A percentile compares a stretch with the other conserved stretches of the same genome.
Conservation (phyloP, 2,329 filamentous ascomycete genomes). For the Aureobasidium sp. region DNA sequence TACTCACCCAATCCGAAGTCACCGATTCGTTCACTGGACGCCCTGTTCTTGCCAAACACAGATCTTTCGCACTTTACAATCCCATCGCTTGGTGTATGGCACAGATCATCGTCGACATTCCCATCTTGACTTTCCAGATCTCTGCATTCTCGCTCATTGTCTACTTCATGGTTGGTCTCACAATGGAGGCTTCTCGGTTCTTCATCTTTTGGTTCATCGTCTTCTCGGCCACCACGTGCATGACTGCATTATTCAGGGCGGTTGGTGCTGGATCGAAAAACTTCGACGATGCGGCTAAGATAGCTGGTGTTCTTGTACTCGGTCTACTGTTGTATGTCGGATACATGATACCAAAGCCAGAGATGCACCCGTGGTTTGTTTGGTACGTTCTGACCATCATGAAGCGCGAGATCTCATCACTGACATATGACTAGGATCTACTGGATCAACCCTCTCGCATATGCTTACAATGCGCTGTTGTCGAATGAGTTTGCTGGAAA, state of each 20-base stretch:
- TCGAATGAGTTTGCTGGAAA: constrained; percentile 72
- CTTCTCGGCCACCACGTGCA: constrained; percentile 30
- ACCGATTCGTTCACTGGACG: constrained; percentile 67
- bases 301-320: background rate
- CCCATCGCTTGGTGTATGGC: constrained; percentile 77
- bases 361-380: constrained; percentile 44
- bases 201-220: constrained; percentile 57
- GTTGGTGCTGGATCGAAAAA: constrained; percentile 34
- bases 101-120: constrained; percentile 66
- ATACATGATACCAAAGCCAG: constrained; percentile 41
- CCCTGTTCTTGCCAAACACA: constrained; percentile 74
- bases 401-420: no score
- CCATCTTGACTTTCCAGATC: constrained; percentile 56
- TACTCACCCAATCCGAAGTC: constrained; percentile 69
- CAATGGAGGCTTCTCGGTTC: constrained; percentile 62
- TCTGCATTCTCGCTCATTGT: constrained; percentile 55
- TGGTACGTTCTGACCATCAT: background rate
- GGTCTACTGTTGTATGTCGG: constrained; percentile 9
- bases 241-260: constrained; percentile 24
- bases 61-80: constrained; percentile 72
- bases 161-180: constrained; percentile 68
- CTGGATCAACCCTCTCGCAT: background rate
- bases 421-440: background rate
- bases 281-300: background rate
- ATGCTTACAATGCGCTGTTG: constrained; percentile 55